These are phyloP conservation scores for Abelmoschus esculentus DNA, from an alignment of 345 rosid species.

Conservation along the genomic window DNA sequence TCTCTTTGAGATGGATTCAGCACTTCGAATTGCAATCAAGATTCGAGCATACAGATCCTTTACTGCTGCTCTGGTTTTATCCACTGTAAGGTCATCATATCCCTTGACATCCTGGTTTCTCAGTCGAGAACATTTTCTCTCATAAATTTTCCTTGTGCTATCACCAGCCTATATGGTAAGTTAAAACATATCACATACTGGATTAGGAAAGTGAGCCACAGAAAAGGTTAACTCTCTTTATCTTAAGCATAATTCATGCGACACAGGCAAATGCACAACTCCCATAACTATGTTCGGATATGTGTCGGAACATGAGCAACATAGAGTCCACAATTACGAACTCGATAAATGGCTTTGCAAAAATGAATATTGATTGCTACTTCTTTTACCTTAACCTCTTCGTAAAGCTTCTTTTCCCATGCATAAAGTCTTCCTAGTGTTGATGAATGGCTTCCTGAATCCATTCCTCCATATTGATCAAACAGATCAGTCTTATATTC, in stretches of 20 bases:
- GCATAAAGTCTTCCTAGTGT: constrained; percentile 60
- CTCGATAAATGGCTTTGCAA: too few species aligned
- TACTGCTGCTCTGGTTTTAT: constrained; percentile 52
- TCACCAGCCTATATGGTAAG: constrained; percentile 51
- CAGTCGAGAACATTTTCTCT: constrained; percentile 48
- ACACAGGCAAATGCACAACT: background rate
- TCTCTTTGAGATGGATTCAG: constrained; percentile 57
- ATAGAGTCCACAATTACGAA: too few species aligned
- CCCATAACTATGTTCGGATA: background rate
- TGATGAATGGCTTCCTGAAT: constrained; percentile 61
- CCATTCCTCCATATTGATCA: constrained; percentile 64
- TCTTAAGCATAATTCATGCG: background rate
- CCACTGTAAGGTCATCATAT: constrained; percentile 31
- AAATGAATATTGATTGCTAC: background rate
- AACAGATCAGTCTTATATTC: constrained; percentile 52
- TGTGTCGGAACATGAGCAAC: background rate
- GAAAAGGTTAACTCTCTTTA: too few species aligned
- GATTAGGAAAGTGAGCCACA: background rate
- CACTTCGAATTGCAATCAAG: constrained; percentile 63
- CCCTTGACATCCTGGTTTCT: constrained; percentile 49
- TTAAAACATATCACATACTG: background rate
- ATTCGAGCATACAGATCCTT: constrained; percentile 64
- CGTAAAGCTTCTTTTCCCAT: constrained; percentile 78
- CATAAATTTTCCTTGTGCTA: constrained; percentile 43
- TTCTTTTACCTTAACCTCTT: constrained; percentile 53